Evolutionary conservation across 345 rosid genomes (phyloP), one percentile per base, ranked within the genome.

Genomic region (Sapria himalayana): DNA sequence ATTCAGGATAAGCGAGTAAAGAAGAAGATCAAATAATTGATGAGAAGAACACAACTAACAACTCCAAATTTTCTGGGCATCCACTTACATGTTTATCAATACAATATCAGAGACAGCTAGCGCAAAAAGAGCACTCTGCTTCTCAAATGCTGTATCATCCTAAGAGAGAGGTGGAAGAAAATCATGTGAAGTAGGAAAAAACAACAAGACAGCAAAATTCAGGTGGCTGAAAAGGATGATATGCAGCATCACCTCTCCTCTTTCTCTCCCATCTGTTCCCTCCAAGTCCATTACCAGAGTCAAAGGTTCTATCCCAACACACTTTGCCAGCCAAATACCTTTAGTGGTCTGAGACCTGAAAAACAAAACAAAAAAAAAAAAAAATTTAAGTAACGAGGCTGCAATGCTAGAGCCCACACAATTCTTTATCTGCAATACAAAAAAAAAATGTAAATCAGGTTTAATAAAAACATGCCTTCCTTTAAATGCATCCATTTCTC

Each of bases 191-290:
- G 12, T 9, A 12, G 14, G 33, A 19, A 43, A 0, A n/a, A n/a
- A n/a, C n/a, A n/a, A n/a, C n/a, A n/a, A n/a, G n/a, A n/a, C n/a
- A n/a, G n/a, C n/a, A n/a, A n/a, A n/a, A n/a, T n/a, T n/a, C n/a
- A n/a, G n/a, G n/a, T n/a, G n/a, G n/a, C n/a, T n/a, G n/a, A n/a
- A n/a, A n/a, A n/a, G n/a, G n/a, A n/a, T n/a, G 18, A 41, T 9
- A 15, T 9, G 14, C 3, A 46, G 45, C 49, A 41, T 49, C 54
- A 89, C 98, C 93, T 89, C 98, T 66, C 98, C 98, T 22, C 93
- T 82, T 64, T 91, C 99, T 66, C 99, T 74, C 55, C 99, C 99
- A 67, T 89, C 99, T 5, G 99, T 84, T 33, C 99, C 99, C 78
- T 89, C 95, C 65, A 89, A 67, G 48, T 89, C 99, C 95, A 91